Percentiles rank a stretch among this genome's conserved stretches.
Conservation (phyloP, 1,139 yeast genomes). For the Neolecta irregularis region DNA sequence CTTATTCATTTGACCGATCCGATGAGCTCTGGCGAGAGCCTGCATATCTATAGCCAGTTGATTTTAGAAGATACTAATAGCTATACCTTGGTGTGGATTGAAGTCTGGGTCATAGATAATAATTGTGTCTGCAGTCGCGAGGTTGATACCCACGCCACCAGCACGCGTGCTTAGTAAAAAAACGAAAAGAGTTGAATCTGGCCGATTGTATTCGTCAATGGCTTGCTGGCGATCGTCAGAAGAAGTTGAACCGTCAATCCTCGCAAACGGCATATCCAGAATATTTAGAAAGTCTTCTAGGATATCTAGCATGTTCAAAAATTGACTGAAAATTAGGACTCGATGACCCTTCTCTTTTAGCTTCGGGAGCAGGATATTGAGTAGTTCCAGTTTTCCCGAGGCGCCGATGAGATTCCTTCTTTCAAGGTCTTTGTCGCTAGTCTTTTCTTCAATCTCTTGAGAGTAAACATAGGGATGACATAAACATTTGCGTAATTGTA, state of each 20-base stretch:
- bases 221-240: slow-evolving; percentile 66
- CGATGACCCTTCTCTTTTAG: slow-evolving; percentile 62
- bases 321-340: slow-evolving; percentile 68
- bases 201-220: slow-evolving; percentile 57
- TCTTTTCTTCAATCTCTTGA: slow-evolving; percentile 15
- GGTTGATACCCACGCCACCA: slow-evolving; percentile 74
- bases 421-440: slow-evolving; percentile 10
- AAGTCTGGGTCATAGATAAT: slow-evolving; percentile 80
- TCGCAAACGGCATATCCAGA: slow-evolving; percentile 49
- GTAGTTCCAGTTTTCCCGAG: slow-evolving; percentile 58
- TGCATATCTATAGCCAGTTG: too few relatives aligned
- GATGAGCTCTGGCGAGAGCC: slow-evolving; percentile 81
- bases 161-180: slow-evolving; percentile 74
- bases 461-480: slow-evolving; percentile 18
- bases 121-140: slow-evolving; percentile 75
- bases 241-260: slow-evolving; percentile 57
- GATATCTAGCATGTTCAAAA: slow-evolving; percentile 80
- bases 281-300: slow-evolving; percentile 69
- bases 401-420: slow-evolving; percentile 14
- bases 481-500: slow-evolving; percentile 16
- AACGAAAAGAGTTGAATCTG: slow-evolving; percentile 57
- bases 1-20: slow-evolving; percentile 80
- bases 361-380: slow-evolving; percentile 61
- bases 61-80: too few relatives aligned
- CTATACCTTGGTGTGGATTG: slow-evolving; percentile 91